Base-by-base conservation (phyloP, 495 filamentous ascomycete genomes). In the Penicillium paradoxum region DNA sequence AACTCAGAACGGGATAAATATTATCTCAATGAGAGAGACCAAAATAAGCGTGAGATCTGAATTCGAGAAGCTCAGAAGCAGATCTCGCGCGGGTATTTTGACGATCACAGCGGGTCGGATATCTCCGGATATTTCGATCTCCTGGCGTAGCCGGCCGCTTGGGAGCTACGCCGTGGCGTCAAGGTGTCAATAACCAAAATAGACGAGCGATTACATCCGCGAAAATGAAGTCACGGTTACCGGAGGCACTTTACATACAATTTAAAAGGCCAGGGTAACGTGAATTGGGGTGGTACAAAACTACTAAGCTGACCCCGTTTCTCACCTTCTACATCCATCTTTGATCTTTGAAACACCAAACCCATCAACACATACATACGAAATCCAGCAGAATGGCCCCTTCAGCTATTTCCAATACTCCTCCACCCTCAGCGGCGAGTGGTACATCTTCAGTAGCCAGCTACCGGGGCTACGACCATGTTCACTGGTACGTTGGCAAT, bases 401-500 rank as follows among this genome's bases (percentile, higher is more conserved):
- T 50, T 83, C 83, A 53, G 87, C 85, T 29, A 80, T 86, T 64
- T 79, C 83, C 21, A 75, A 76, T 48, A 75, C 73, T 37, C 73
- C 80, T 46, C 60, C 72, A 44, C 68, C 73, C 47, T 56, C 58
- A 7, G 30, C 36, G 19, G 64, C 65, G 49, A 59, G 58, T 13
- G 53, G 44, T 11, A 37, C 60, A 19, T 58, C 59, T 32, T 60
- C 57, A 15, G 46, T 74, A 17, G 61, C 80, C 49, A 80, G 79
- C 63, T 93, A 91, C 72, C 79, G 79, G 21, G 90, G 89, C 65
- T 96, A 95, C 62, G 86, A 93, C 73, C 87, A 95, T 64, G 77
- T 95, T 41, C 86, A 87, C 61, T 96, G 90, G 90, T 96, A 88
- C 67, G 91, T 97, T 6, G 90, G 90, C 59, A 97, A 97, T 70